Base-by-base conservation (phyloP, 371 early-diverging fungal genomes). In the Lichtheimia ornata region DNA sequence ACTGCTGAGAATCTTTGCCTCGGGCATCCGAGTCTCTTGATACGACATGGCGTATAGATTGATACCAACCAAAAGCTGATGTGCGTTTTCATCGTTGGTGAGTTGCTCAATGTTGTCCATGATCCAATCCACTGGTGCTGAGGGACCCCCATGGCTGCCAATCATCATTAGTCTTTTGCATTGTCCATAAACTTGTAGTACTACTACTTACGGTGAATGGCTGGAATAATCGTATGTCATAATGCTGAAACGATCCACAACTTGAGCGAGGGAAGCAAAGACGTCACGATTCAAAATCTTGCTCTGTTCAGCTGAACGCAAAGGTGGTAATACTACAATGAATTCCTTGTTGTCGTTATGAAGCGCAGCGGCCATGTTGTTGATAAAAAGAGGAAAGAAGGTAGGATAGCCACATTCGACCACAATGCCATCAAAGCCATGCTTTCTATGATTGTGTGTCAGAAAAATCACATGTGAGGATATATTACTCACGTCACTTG, bases 181-280 rank as follows among this genome's bases (percentile, higher is more conserved):
- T 28, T 28, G 6, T 4, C 28, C 7, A 7, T 28, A 5, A 1
- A 12, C 4, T 24, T 45, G 24, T 7, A 43, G 35, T 17, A 52
- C 11, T n/a, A 52, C 7, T 18, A 60, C 69, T 69, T 67, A 82
- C 80, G 62, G 64, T 25, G 68, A 45, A 28, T 71, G 69, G 17
- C 66, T 70, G 1, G 84, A 82, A 67, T 73, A 86, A 59, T 88
- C 88, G 64, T 86, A 86, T 4, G 84, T 84, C 86, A 88, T 86
- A 20, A 88, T 60, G 25, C 77, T 78, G 55, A 88, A 84, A n/a
- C 73, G 60, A 60, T 84, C 84, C 4, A 85, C 76, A 43, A 74
- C 62, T 4, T 66, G 57, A 24, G 75, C 65, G 61, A 84, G 64
- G 5, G 56, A 35, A 0, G 66, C 67, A 52, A 82, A 76, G 28